Percentiles rank a stretch among this genome's conserved stretches.
phyloP scores from a whole-genome alignment of 257 asterid genomes.

The Lycium barbarum region DNA sequence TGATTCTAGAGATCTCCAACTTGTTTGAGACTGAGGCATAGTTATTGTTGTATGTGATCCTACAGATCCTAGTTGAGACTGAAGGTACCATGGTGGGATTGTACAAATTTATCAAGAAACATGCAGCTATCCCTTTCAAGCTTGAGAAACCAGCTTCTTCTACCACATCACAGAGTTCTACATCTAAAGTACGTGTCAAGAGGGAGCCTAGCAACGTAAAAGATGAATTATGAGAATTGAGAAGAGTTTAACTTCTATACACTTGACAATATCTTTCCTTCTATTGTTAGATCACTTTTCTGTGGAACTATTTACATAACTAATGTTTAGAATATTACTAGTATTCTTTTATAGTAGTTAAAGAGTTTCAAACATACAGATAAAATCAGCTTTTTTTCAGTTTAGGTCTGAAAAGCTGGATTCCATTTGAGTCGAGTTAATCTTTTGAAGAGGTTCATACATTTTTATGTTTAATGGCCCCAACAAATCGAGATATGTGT shows the following conservation, averaged over 20 bases:
- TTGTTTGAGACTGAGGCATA: background rate
- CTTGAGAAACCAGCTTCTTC: conserved; percentile 61
- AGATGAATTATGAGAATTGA: conserved; percentile 80
- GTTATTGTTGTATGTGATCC: background rate
- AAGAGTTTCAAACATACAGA: no score
- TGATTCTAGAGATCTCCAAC: conserved; percentile 1
- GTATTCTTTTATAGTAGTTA: background rate
- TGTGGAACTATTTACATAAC: background rate
- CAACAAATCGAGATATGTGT: background rate
- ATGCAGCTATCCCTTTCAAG: conserved; percentile 86
- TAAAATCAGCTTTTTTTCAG: background rate
- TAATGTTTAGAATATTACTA: conserved; percentile 9
- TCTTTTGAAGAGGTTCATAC: background rate
- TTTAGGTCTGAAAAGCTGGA: background rate
- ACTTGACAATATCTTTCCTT: background rate
- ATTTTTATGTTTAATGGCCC: background rate
- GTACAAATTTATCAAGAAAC: conserved; percentile 82
- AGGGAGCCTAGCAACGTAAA: conserved; percentile 46
- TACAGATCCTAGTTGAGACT: conserved; percentile 71
- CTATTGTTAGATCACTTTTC: background rate
- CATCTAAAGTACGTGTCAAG: conserved; percentile 42
- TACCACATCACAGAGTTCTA: conserved; percentile 44
- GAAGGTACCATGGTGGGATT: conserved; percentile 80
- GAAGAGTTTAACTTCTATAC: background rate
- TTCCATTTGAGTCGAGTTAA: background rate